phyloP scores from a whole-genome alignment of 306 rosid genomes.

The Cicer pinnatifidum region DNA sequence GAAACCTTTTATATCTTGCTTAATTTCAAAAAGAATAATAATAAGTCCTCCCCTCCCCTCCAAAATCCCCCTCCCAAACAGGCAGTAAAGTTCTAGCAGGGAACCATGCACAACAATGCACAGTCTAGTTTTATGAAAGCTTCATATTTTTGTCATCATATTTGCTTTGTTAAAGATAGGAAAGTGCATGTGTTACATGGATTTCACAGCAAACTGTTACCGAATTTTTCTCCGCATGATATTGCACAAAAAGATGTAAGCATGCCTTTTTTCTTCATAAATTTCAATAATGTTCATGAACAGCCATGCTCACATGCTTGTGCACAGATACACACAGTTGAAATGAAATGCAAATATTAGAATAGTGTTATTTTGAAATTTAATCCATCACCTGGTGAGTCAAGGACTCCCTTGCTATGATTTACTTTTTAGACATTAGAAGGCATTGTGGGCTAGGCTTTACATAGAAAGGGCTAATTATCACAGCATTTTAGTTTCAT shows the following conservation, averaged over 20 bases:
- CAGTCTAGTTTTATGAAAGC: background rate
- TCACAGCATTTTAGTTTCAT: constrained; percentile 4
- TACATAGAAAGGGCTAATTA: constrained; percentile 4
- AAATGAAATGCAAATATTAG: constrained; percentile 16
- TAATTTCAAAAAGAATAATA: no score
- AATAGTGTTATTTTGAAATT: constrained; percentile 16
- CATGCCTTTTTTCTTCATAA: constrained; percentile 1
- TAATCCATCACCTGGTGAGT: background rate
- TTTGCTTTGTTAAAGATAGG: constrained; percentile 15
- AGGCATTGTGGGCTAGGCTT: background rate
- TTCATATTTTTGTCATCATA: background rate
- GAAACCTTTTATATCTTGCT: no score
- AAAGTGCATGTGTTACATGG: constrained; percentile 1
- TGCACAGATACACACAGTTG: background rate
- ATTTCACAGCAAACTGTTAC: constrained; percentile 1
- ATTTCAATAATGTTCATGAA: background rate
- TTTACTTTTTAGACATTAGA: constrained; percentile 17
- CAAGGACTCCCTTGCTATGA: constrained; percentile 8
- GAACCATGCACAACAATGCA: background rate
- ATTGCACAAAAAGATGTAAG: constrained; percentile 15
- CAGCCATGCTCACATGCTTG: constrained; percentile 28
- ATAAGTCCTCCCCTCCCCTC: no score
- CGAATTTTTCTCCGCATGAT: constrained; percentile 6
- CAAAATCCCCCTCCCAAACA: no score
- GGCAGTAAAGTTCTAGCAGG: background rate